These are phyloP conservation scores for Hypoxylon sp. DNA, from an alignment of 2,329 filamentous ascomycete species.

Conservation along the genomic window DNA sequence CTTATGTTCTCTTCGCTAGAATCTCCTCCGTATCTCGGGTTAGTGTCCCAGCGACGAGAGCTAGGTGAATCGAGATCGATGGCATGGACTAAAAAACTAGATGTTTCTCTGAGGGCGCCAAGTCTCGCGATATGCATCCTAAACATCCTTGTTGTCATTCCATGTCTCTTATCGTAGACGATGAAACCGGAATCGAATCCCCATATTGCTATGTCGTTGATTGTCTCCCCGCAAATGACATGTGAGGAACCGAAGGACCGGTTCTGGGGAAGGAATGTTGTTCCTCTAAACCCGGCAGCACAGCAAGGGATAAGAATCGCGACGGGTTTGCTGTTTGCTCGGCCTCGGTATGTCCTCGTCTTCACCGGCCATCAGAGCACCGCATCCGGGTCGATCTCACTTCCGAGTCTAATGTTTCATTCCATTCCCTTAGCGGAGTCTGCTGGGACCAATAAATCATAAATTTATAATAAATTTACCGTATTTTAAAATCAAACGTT, in stretches of 20 bases:
- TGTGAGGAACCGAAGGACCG: slow-evolving; percentile 19
- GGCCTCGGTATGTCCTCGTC: slow-evolving; percentile 8
- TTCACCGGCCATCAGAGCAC: slow-evolving; percentile 18
- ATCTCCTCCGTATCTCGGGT: slow-evolving; percentile 10
- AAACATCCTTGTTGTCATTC: not conserved
- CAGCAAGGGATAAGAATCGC: slow-evolving; percentile 23
- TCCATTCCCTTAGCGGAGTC: not conserved
- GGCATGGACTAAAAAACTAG: slow-evolving; percentile 24
- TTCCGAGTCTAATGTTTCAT: slow-evolving; percentile 8
- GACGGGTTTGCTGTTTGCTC: slow-evolving; percentile 7
- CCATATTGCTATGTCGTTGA: slow-evolving; percentile 6
- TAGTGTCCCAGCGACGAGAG: slow-evolving; percentile 5
- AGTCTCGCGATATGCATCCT: slow-evolving; percentile 7
- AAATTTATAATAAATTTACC: too few species aligned
- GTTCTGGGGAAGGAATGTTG: slow-evolving; percentile 13
- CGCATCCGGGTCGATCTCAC: slow-evolving; percentile 19
- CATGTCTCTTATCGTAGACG: not conserved
- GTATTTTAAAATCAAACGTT: too few species aligned
- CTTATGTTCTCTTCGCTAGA: slow-evolving; percentile 9
- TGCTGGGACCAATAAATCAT: too few species aligned
- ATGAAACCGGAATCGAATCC: slow-evolving; percentile 7
- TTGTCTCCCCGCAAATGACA: slow-evolving; percentile 5
- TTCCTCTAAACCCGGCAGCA: not conserved
- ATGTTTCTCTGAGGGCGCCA: slow-evolving; percentile 1
- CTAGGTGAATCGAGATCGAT: slow-evolving; percentile 5